Percentiles rank a stretch among this genome's conserved stretches.
phyloP scores from a whole-genome alignment of 805 yeast species.

The Schizosaccharomyces lindneri region DNA sequence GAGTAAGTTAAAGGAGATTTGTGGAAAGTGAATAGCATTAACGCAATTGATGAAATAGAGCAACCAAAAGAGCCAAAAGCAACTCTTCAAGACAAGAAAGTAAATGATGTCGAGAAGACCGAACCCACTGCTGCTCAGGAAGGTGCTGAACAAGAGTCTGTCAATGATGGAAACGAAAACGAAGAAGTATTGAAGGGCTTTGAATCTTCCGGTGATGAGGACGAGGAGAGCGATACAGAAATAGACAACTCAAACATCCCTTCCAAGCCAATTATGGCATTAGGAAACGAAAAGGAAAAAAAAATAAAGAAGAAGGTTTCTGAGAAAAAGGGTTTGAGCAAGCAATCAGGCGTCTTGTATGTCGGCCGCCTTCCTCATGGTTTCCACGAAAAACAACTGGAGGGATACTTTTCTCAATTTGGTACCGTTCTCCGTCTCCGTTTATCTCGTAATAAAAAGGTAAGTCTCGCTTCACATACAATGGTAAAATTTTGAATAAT shows the following conservation, averaged over 20 bases:
- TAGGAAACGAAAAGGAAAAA: not conserved
- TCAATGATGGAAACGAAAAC: not conserved
- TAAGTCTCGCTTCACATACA: not conserved
- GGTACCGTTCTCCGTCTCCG: slow-evolving; percentile 61
- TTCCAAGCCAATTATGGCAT: not conserved
- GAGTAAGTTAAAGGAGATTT: not conserved
- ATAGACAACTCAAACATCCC: not conserved
- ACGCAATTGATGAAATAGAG: not conserved
- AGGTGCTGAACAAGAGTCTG: not conserved
- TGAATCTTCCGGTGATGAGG: slow-evolving; percentile 1
- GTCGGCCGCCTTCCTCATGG: slow-evolving; percentile 85
- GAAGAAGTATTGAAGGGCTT: not conserved
- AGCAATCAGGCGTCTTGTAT: slow-evolving; percentile 46
- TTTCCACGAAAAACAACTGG: slow-evolving; percentile 50
- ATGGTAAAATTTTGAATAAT: not conserved
- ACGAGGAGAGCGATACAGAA: not conserved
- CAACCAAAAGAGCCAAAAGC: not conserved
- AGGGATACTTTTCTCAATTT: slow-evolving; percentile 67
- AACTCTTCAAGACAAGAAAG: not conserved
- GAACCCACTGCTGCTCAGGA: not conserved
- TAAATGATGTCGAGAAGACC: not conserved
- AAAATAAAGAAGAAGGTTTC: not conserved
- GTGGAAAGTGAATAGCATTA: not conserved
- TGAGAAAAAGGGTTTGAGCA: not conserved
- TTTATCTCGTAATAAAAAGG: slow-evolving; percentile 60